Percentiles rank a stretch among this genome's conserved stretches.
These are phyloP conservation scores for Hygrocybe punicea DNA, from an alignment of 768 basidiomycete species.

Conservation along the genomic window DNA sequence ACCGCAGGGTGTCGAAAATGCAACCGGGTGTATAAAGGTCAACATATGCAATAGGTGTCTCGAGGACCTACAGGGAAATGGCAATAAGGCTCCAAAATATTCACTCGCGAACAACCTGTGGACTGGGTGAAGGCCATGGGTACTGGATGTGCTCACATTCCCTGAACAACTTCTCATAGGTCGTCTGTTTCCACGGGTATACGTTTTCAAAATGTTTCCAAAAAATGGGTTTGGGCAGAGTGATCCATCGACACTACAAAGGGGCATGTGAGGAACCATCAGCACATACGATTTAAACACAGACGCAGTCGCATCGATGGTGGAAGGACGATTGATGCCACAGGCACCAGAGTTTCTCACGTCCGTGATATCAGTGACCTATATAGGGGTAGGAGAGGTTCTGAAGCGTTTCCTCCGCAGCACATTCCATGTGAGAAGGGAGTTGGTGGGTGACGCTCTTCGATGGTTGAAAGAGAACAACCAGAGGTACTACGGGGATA, in stretches of 20 bases:
- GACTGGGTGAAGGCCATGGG: too few relatives aligned
- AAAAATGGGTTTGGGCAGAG: conserved; percentile 16
- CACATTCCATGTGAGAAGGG: conserved; percentile 23
- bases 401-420: conserved; percentile 18
- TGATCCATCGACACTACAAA: conserved; percentile 10
- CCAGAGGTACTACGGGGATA: conserved; percentile 18
- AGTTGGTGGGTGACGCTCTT: conserved; percentile 22
- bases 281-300: conserved; percentile 27
- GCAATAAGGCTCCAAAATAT: background rate
- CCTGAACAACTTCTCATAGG: too few relatives aligned
- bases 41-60: too few relatives aligned
- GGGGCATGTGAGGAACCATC: conserved; percentile 33
- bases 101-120: too few relatives aligned
- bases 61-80: background rate
- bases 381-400: conserved; percentile 22
- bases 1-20: too few relatives aligned
- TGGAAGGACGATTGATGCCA: conserved; percentile 26
- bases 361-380: conserved; percentile 29
- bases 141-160: too few relatives aligned
- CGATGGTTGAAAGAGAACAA: conserved; percentile 35
- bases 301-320: conserved; percentile 19
- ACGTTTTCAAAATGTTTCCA: conserved; percentile 38
- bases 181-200: conserved; percentile 12
- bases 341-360: conserved; percentile 20
- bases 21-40: too few relatives aligned